Conservation (phyloP, 139 green algal species). For the Closterium sp. region DNA sequence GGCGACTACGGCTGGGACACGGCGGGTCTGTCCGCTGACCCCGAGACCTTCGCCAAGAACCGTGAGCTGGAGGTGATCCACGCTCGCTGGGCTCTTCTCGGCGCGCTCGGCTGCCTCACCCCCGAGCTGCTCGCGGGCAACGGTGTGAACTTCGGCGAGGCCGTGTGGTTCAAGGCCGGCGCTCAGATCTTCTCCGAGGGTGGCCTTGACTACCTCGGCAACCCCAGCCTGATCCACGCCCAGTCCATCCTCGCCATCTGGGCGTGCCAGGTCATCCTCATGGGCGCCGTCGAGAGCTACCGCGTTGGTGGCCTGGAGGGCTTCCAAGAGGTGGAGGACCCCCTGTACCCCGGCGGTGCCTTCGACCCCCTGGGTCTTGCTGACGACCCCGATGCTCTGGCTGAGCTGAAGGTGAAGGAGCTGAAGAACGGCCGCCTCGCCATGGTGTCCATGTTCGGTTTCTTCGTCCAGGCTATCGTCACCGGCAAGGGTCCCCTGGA, state of each 20-base stretch:
- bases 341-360: conserved; percentile 86
- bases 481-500: conserved; percentile 80
- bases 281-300: conserved; percentile 82
- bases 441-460: conserved; percentile 75
- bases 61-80: conserved; percentile 86
- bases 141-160: conserved; percentile 60
- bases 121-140: conserved; percentile 68
- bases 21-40: conserved; percentile 89
- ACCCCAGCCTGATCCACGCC: conserved; percentile 86
- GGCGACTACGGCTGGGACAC: conserved; percentile 97
- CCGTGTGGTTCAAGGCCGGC: conserved; percentile 84
- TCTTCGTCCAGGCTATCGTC: conserved; percentile 70
- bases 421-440: conserved; percentile 91
- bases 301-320: conserved; percentile 82
- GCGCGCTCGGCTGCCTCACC: conserved; percentile 80
- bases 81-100: conserved; percentile 85
- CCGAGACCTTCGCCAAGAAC: conserved; percentile 88
- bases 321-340: conserved; percentile 74
- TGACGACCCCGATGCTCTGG: conserved; percentile 83
- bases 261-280: conserved; percentile 71
- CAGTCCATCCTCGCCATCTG: conserved; percentile 89
- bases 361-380: conserved; percentile 94
- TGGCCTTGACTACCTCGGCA: conserved; percentile 73
- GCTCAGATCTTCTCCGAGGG: conserved; percentile 76
- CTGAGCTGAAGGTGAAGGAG: conserved; percentile 85